Base-by-base conservation (phyloP, 768 basidiomycete species). In the Mycena venus region DNA sequence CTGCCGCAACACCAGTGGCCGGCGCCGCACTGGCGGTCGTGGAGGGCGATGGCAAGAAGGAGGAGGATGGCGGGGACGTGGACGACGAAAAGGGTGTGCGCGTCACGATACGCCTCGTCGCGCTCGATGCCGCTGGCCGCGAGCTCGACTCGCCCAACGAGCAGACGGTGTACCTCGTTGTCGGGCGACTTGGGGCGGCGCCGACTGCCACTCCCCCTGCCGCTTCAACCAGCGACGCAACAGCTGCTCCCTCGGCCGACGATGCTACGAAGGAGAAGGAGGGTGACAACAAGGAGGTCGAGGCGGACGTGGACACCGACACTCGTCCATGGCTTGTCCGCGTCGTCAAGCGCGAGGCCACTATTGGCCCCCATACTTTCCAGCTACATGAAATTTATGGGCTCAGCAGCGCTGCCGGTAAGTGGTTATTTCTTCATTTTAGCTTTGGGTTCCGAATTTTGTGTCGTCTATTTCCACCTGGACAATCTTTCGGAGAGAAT, bases 381-480 rank as follows among this genome's bases (percentile, higher is more conserved):
- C 94, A 97, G 66, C 87, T 99, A 34, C 96, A 98, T 80, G 97
- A 99, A 80, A 99, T 99, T 58, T 99, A 94, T 78, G 97, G 97
- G 59, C 89, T 99, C 7, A 92, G 95, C 9, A 84, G 89, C 62
- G 83, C 89, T 11, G 83, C 86, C 47, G 75, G 84, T 5, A 74
- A 83, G 61, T 44, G 1, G 15, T 31, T 40, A n/a, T 70, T 32
- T 44, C 15, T 7, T 51, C 12, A 25, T 55, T 59, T 56, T 34
- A 9, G n/a, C 38, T 10, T 34, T 44, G 12, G 27, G n/a, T 23
- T 12, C 36, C n/a, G n/a, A n/a, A n/a, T n/a, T n/a, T n/a, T n/a
- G n/a, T n/a, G n/a, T n/a, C n/a, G n/a, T 47, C 34, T 47, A 2
- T 23, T 25, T 32, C 27, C 25, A n/a, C n/a, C n/a, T n/a, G n/a